A percentile compares a stretch with the other conserved stretches of the same genome.
Conservation (phyloP, 768 basidiomycete genomes). For the Tylopilus subfusipes region DNA sequence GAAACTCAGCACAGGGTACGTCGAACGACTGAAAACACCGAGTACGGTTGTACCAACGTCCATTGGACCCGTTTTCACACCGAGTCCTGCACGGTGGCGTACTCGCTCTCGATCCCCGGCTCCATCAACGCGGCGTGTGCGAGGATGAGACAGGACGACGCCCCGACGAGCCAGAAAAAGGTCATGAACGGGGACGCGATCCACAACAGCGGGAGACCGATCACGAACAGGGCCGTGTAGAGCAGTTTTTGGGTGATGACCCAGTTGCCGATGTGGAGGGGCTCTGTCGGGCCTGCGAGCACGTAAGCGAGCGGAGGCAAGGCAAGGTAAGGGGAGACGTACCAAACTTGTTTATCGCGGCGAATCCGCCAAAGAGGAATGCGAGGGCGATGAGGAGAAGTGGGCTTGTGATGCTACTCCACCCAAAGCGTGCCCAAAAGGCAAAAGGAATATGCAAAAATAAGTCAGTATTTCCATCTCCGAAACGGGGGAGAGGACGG, state of each 20-base stretch:
- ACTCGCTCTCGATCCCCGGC: slow-evolving; percentile 94
- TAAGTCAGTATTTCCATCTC: too few relatives aligned
- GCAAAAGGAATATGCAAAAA: too few relatives aligned
- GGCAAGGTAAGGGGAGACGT: slow-evolving; percentile 18
- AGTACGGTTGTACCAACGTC: not conserved
- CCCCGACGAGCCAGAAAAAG: slow-evolving; percentile 94
- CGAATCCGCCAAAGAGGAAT: slow-evolving; percentile 91
- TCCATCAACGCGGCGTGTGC: slow-evolving; percentile 87
- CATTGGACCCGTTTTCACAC: slow-evolving; percentile 31
- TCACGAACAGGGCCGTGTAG: slow-evolving; percentile 85
- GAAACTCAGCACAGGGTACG: too few relatives aligned
- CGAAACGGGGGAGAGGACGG: not conserved
- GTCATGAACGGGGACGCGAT: slow-evolving; percentile 70
- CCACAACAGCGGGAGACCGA: slow-evolving; percentile 88
- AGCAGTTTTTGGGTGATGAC: slow-evolving; percentile 86
- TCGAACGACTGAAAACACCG: too few relatives aligned
- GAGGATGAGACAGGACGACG: slow-evolving; percentile 79
- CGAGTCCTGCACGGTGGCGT: slow-evolving; percentile 69
- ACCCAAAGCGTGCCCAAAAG: too few relatives aligned
- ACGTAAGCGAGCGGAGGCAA: not conserved
- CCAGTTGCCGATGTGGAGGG: slow-evolving; percentile 76
- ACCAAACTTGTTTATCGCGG: slow-evolving; percentile 89
- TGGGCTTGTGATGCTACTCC: slow-evolving; percentile 65
- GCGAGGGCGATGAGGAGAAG: slow-evolving; percentile 75
- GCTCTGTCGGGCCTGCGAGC: slow-evolving; percentile 66